These are phyloP conservation scores for Cryphonectria nitschkei DNA, from an alignment of 2,329 filamentous ascomycete species.

Conservation along the genomic window DNA sequence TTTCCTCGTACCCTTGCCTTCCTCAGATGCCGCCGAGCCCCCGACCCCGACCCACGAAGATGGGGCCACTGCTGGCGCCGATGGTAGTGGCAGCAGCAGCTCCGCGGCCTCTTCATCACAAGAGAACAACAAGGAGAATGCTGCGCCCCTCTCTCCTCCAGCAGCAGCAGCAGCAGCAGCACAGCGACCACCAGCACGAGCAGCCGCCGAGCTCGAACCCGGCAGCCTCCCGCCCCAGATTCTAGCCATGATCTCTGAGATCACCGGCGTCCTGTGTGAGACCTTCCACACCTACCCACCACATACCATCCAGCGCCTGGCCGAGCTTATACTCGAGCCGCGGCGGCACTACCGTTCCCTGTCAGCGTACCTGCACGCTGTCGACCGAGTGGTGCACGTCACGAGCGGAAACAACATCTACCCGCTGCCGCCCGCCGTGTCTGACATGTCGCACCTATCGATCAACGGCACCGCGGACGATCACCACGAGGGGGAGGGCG, in stretches of 20 bases:
- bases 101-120: conserved; percentile 51
- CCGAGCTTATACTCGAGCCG: conserved; percentile 81
- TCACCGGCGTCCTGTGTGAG: conserved; percentile 62
- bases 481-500: conserved; percentile 39
- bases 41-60: conserved; percentile 48
- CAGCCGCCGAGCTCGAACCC: conserved; percentile 34
- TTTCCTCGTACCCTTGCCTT: conserved; percentile 48
- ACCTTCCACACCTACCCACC: conserved; percentile 78
- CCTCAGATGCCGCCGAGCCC: conserved; percentile 47
- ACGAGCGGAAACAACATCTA: conserved; percentile 81
- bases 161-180: conserved; percentile 37
- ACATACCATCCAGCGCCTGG: conserved; percentile 88
- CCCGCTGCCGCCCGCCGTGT: conserved; percentile 73
- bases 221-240: conserved; percentile 66
- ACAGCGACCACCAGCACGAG: conserved; percentile 41
- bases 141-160: conserved; percentile 49
- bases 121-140: conserved; percentile 72
- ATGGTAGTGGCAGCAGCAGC: conserved; percentile 27
- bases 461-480: conserved; percentile 64
- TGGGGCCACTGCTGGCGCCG: conserved; percentile 33
- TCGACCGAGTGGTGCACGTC: conserved; percentile 89
- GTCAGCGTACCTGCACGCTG: conserved; percentile 83
- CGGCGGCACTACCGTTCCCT: conserved; percentile 79
- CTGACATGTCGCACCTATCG: conserved; percentile 59
- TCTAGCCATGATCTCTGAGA: conserved; percentile 62